Conservation (phyloP, 2,329 filamentous ascomycete species). For the Botrytis tulipae region DNA sequence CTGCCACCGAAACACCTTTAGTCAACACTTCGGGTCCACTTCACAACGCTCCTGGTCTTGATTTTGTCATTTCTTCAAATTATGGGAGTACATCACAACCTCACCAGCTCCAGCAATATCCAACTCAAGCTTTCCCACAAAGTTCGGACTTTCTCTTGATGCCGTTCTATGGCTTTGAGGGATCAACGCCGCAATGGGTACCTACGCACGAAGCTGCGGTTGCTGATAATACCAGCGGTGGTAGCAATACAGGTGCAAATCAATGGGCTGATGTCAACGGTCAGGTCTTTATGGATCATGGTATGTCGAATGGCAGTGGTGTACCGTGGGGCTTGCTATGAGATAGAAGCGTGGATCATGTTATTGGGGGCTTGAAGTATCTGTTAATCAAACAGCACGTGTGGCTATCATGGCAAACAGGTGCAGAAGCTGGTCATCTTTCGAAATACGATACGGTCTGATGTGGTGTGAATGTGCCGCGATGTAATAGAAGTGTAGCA, state of each 20-base stretch:
- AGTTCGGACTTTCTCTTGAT: neutral
- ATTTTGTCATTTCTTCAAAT: neutral
- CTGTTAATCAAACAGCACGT: neutral
- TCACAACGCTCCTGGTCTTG: neutral
- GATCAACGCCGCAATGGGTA: neutral
- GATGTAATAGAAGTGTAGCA: neutral
- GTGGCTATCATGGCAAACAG: neutral
- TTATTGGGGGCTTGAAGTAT: neutral
- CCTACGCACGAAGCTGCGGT: neutral
- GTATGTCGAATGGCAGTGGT: neutral
- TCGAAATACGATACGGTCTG: too few species aligned
- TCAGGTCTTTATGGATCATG: neutral
- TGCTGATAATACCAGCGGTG: neutral
- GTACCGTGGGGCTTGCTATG: neutral
- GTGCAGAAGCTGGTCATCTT: too few species aligned
- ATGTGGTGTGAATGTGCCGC: neutral
- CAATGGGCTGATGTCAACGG: neutral
- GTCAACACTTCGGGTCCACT: neutral
- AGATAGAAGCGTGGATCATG: neutral
- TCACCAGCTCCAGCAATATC: neutral
- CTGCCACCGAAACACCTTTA: neutral
- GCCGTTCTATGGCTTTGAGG: neutral
- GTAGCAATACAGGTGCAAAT: neutral
- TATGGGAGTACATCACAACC: neutral
- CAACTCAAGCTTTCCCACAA: neutral